Evolutionary conservation across 2,329 filamentous ascomycete species (phyloP).

Genomic region (Colletotrichum gloeosporioides): DNA sequence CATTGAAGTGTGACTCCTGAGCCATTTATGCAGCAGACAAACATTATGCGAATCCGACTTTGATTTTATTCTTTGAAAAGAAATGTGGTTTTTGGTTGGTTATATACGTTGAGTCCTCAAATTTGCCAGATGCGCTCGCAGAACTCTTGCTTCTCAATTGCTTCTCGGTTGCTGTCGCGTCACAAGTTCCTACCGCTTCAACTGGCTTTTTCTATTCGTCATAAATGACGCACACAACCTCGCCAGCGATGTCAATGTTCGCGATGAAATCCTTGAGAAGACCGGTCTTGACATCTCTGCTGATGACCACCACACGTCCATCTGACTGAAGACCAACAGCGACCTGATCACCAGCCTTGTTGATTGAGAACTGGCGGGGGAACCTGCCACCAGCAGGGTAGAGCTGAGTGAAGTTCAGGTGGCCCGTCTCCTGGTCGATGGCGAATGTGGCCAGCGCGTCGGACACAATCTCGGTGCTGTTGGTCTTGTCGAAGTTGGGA

Average conservation of each 20-base stretch:
- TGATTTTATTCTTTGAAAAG: background rate
- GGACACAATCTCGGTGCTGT: slow-evolving; percentile 47
- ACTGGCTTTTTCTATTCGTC: slow-evolving; percentile 36
- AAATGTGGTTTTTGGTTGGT: background rate
- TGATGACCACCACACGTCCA: slow-evolving; percentile 64
- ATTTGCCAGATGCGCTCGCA: background rate
- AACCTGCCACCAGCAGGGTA: slow-evolving; percentile 66
- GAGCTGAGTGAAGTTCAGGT: slow-evolving; percentile 59
- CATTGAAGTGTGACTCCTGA: background rate
- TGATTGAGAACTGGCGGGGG: slow-evolving; percentile 73
- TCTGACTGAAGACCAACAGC: slow-evolving; percentile 71
- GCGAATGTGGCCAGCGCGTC: slow-evolving; percentile 70
- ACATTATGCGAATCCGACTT: background rate
- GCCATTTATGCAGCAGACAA: background rate
- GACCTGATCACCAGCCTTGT: slow-evolving; percentile 65
- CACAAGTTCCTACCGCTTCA: background rate
- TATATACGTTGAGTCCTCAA: background rate
- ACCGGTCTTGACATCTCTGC: slow-evolving; percentile 64
- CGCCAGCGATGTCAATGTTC: slow-evolving; percentile 44
- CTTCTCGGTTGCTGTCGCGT: background rate
- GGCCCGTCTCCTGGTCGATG: slow-evolving; percentile 58
- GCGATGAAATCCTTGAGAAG: slow-evolving; percentile 54
- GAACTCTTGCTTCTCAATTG: background rate
- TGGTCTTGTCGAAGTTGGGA: slow-evolving; percentile 43
- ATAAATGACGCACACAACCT: slow-evolving; percentile 53